phyloP scores from a whole-genome alignment of 78 protist species.

The Emiliania huxleyi region DNA sequence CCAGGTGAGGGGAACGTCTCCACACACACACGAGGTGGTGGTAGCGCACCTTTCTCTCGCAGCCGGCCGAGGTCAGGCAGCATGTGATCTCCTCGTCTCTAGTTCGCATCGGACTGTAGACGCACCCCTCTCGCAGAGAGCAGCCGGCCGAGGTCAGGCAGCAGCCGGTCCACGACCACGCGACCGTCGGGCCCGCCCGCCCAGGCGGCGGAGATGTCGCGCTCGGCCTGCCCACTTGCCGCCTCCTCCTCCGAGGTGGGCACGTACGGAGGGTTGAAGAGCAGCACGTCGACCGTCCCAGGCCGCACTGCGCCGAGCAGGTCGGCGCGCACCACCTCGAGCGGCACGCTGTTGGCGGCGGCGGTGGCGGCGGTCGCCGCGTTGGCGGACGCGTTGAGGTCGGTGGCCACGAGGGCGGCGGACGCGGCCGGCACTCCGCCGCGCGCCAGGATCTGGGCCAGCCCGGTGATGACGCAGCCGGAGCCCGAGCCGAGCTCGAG shows the following conservation, averaged over 20 bases:
- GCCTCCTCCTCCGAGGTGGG: not conserved
- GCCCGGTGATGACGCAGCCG: not conserved
- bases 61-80: not conserved
- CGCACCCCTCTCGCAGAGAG: too few relatives aligned
- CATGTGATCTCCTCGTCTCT: too few relatives aligned
- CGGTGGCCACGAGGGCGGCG: too few relatives aligned
- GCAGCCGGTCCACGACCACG: not conserved
- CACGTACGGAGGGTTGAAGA: slow-evolving; percentile 33
- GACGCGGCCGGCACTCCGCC: too few relatives aligned
- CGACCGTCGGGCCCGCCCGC: slow-evolving; percentile 22
- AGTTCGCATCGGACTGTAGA: too few relatives aligned
- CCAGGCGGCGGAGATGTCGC: slow-evolving; percentile 4
- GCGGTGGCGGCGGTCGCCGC: too few relatives aligned
- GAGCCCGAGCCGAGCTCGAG: not conserved
- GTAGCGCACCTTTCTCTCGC: too few relatives aligned
- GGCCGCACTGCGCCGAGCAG: not conserved
- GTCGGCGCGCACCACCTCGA: not conserved
- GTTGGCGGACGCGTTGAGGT: too few relatives aligned
- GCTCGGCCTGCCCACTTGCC: not conserved
- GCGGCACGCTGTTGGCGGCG: too few relatives aligned
- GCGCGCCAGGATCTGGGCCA: not conserved
- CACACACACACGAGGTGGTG: too few relatives aligned
- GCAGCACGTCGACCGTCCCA: not conserved
- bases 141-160: not conserved
- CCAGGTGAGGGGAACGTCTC: too few relatives aligned